Evolutionary conservation across 768 basidiomycete genomes (phyloP), one percentile per base, ranked within the genome.

Genomic region (Leccinellum rugosiceps): DNA sequence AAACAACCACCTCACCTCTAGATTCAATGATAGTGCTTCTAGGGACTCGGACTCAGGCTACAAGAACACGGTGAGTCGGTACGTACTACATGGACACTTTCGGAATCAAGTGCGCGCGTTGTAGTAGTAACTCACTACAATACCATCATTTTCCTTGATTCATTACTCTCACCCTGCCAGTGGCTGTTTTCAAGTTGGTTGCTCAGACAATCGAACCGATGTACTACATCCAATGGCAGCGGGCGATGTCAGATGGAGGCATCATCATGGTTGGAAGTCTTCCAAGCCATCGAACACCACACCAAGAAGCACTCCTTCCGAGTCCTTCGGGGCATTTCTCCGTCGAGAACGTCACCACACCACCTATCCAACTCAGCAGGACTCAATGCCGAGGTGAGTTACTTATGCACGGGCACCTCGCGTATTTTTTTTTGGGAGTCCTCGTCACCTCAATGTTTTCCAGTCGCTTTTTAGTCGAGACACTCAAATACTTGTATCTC

Each of bases 191-290:
- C n/a, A n/a, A n/a, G n/a, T n/a, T n/a, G n/a, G 10, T 25, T 13
- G 23, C 14, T 9, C 62, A 92, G 88, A 86, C 90, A 11, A 62
- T 92, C 15, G 90, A 92, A 65, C 86, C 85, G 9, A 61, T 92
- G 46, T n/a, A n/a, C n/a, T 90, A 85, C 64, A 65, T 90, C 19
- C 69, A 92, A 55, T 92, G 86, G 84, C 80, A 9, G 91, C 90
- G 3, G 83, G 85, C 0, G 80, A 92, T 63, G 65, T 67, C 19
- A 79, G 77, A 58, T 92, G 90, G 90, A 79, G 90, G 59, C n/a
- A n/a, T n/a, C 77, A 83, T 46, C 79, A 83, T 21, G 88, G 85
- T 1, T 90, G 87, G 65, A 70, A 23, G 80, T 92, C 46, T 92
- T 88, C 63, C 72, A 85, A 62, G 82, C 86, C 14, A 79, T 92